Percentiles rank a stretch among this genome's conserved stretches.
Conservation (phyloP, 1,139 yeast genomes). For the Komagataea norvegica region DNA sequence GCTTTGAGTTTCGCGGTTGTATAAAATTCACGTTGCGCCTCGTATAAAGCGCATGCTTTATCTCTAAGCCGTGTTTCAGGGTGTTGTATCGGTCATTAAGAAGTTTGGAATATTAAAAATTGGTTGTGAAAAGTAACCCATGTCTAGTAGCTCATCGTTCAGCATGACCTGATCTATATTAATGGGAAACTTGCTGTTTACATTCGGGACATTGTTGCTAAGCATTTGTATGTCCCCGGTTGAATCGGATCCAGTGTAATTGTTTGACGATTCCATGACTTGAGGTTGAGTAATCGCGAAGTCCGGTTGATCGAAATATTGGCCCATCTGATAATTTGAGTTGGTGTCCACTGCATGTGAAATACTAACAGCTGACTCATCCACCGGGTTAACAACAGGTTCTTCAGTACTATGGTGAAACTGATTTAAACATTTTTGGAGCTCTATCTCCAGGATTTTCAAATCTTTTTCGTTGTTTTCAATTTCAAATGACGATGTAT, state of each 20-base stretch:
- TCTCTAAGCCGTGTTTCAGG: neutral
- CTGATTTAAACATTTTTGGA: slow-evolving; percentile 3
- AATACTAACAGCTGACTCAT: too few relatives aligned
- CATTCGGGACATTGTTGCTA: too few relatives aligned
- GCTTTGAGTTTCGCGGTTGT: too few relatives aligned
- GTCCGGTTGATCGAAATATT: too few relatives aligned
- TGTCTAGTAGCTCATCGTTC: slow-evolving; percentile 6
- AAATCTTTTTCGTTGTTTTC: slow-evolving; percentile 2
- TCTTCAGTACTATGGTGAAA: neutral
- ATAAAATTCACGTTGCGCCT: too few relatives aligned
- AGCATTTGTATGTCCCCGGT: too few relatives aligned
- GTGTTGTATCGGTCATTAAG: slow-evolving; percentile 4
- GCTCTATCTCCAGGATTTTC: slow-evolving; percentile 2
- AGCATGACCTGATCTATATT: neutral
- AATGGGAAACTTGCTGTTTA: neutral
- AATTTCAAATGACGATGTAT: neutral
- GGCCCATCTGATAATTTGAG: too few relatives aligned
- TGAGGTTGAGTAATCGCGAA: too few relatives aligned
- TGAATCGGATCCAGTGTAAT: neutral
- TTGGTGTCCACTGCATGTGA: too few relatives aligned
- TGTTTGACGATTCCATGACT: too few relatives aligned
- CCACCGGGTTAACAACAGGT: too few relatives aligned
- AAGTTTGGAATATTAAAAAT: slow-evolving; percentile 11
- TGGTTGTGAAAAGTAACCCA: slow-evolving; percentile 10
- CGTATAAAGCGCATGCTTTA: neutral